Percentiles rank a stretch among this genome's conserved stretches.
These are phyloP conservation scores for Penicilliopsis zonata DNA, from an alignment of 495 filamentous ascomycete genomes.

Conservation along the genomic window DNA sequence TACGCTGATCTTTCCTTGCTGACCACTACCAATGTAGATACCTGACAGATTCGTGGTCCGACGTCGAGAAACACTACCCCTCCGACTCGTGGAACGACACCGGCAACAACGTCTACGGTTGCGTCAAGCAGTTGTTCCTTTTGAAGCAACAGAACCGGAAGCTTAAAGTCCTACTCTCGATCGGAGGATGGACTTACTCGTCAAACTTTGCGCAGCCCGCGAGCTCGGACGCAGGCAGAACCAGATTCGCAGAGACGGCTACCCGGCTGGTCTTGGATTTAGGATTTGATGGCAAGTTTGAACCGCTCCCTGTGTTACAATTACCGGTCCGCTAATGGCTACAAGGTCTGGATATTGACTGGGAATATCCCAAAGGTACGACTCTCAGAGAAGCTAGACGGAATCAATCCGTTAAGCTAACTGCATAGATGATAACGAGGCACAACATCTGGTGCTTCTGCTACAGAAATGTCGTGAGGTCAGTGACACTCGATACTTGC, in stretches of 20 bases:
- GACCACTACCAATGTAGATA: conserved; percentile 28
- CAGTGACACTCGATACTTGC: neutral
- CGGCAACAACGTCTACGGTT: conserved; percentile 21
- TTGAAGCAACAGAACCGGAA: conserved; percentile 81
- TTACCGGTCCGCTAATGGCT: conserved; percentile 5
- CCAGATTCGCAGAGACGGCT: conserved; percentile 59
- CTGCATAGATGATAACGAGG: conserved; percentile 48
- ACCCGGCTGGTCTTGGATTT: conserved; percentile 57
- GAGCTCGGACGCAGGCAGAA: conserved; percentile 49
- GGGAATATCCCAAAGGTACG: conserved; percentile 42
- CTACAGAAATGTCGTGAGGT: conserved; percentile 51
- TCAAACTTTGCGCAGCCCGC: conserved; percentile 66
- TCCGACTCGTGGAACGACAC: conserved; percentile 9
- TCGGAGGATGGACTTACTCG: conserved; percentile 95
- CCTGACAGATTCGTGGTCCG: conserved; percentile 75
- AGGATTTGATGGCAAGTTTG: conserved; percentile 41
- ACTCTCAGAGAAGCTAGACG: conserved; percentile 1
- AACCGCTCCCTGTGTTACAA: neutral
- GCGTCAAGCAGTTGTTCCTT: conserved; percentile 85
- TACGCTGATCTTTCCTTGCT: conserved; percentile 1
- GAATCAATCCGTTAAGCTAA: no score
- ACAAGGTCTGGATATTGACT: conserved; percentile 50
- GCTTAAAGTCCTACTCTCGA: conserved; percentile 82
- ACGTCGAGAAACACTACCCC: conserved; percentile 73
- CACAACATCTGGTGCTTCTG: conserved; percentile 56